These are phyloP conservation scores for Penicillium dipodomyicola DNA, from an alignment of 495 filamentous ascomycete species.

Conservation along the genomic window DNA sequence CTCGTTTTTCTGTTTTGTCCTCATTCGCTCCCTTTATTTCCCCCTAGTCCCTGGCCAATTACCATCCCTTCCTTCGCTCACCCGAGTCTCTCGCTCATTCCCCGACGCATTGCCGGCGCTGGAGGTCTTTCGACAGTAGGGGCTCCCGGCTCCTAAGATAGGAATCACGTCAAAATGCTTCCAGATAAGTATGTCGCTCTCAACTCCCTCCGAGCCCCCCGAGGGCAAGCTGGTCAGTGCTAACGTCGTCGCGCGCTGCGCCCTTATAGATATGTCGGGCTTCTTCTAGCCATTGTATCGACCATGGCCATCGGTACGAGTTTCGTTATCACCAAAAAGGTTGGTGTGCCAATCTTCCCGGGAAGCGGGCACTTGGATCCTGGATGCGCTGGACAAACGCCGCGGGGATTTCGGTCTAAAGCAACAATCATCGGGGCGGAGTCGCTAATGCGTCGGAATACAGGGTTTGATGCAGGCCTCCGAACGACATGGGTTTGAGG, in stretches of 20 bases:
- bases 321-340: slow-evolving; percentile 94
- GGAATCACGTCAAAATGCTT: slow-evolving; percentile 56
- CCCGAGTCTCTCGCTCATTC: slow-evolving; percentile 22
- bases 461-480: slow-evolving; percentile 88
- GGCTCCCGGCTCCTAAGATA: slow-evolving; percentile 43
- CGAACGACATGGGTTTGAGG: slow-evolving; percentile 90
- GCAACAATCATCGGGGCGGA: neutral
- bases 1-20: slow-evolving; percentile 23
- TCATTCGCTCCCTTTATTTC: slow-evolving; percentile 11
- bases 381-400: slow-evolving; percentile 5
- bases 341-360: slow-evolving; percentile 38
- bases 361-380: neutral
- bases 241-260: slow-evolving; percentile 37
- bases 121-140: slow-evolving; percentile 39
- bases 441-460: slow-evolving; percentile 21
- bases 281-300: slow-evolving; percentile 83
- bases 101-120: slow-evolving; percentile 32
- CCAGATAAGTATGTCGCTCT: slow-evolving; percentile 74
- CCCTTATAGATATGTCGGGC: slow-evolving; percentile 73
- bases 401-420: neutral
- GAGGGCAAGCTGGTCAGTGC: slow-evolving; percentile 20
- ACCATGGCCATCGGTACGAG: slow-evolving; percentile 95
- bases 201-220: neutral
- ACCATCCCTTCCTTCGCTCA: slow-evolving; percentile 18
- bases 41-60: neutral